Evolutionary conservation across 2,329 filamentous ascomycete genomes (phyloP), one percentile per base, ranked within the genome.

Genomic region (Fusarium protoensiforme): DNA sequence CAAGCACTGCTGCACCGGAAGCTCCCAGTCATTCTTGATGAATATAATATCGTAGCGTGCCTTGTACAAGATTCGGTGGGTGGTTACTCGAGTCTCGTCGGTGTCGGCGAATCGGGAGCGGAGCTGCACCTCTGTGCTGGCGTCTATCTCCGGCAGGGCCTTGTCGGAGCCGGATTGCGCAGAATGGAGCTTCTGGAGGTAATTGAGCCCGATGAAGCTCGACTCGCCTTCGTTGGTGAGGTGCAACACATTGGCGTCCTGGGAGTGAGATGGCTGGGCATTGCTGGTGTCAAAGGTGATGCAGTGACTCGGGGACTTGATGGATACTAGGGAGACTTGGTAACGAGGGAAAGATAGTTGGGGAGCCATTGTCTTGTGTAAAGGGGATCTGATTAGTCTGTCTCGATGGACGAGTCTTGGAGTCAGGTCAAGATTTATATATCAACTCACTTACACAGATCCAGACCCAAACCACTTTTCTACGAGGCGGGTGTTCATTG

Each of bases 21-120:
- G 38, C 13, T 70, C 64, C 71, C 71, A 74, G 24, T 72, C 71
- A 20, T 72, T 24, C 20, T 64, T 67, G 11, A 69, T 62, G 8
- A 73, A 58, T 16, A 69, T 69, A 27, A 73, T 63, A 5, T 65
- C 61, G 35, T 65, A 69, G 1, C 10, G 60, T 0, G 71, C 63
- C 39, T 59, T 53, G 13, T 62, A 58, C n/a, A 73, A 29, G 20
- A 72, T 53, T 3, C 63, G 54, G 31, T 73, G 71, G 3, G 31
- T 58, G 3, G 69, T 73, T 14, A 61, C 46, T 27, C 61, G 27
- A 4, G 20, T 31, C 35, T 61, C 39, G 5, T 58, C 63, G 7
- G 31, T 14, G 1, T 22, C 33, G 1, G 38, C 65, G 39, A 72
- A 72, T 14, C 29, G 53, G 69, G 66, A 72, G 31, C 65, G 58